Evolutionary conservation across 1,284 basidiomycete genomes (phyloP), one percentile per base, ranked within the genome.

Genomic region (Leucoagaricus sp.): DNA sequence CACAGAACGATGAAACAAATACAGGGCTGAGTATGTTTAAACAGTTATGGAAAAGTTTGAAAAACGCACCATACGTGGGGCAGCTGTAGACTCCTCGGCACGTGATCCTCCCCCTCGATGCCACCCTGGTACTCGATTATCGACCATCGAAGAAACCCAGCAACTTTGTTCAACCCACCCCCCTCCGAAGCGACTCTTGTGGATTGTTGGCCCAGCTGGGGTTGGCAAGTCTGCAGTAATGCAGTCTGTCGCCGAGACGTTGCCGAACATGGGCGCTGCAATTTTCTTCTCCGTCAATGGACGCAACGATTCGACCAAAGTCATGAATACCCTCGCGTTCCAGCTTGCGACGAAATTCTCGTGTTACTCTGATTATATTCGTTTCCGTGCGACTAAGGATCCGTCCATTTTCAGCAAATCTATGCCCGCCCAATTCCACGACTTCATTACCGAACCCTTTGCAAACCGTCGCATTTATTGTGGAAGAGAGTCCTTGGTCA

Each of bases 231-330:
- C 17, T n/a, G 47, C 47, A 13, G 34, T 48, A n/a, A 48, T 48
- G 48, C 48, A 49, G 31, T 36, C 48, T 23, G n/a, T 26, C 26
- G 48, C 34, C 2, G 48, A 49, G 25, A 40, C 17, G 5, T 19
- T 29, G 4, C 29, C 46, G 17, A 21, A 31, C 10, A 10, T 51
- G 25, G 49, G 36, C 17, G 49, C 49, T n/a, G n/a, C 49, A 15
- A n/a, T 51, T 17, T 51, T 51, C 38, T 51, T 51, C 25, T 51
- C 49, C 9, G 17, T 28, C 36, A 40, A 42, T 26, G 49, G 21
- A n/a, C 36, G 36, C 15, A 28, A 51, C 23, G 40, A 51, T 26
- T 19, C 33, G 3, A 29, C 26, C 15, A 52, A 52, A 25, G 36
- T 40, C n/a, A 31, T 52, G 7, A 33, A n/a, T 3, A 52, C 41